Conservation (phyloP, 1,139 yeast species). For the Debaryomyces singareniensis region DNA sequence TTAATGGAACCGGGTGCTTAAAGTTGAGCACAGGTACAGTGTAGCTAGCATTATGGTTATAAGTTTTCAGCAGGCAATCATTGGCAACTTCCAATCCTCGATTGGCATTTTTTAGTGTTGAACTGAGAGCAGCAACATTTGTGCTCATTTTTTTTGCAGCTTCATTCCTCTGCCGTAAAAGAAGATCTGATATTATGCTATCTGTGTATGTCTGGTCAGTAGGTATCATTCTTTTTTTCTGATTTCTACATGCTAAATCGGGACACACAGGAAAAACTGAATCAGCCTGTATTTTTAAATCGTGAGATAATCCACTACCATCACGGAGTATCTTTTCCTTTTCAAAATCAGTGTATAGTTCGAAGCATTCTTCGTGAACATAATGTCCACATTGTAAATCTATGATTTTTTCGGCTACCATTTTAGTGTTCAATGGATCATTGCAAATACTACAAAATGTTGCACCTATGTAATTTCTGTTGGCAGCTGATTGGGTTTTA, state of each 20-base stretch:
- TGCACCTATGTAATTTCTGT: constrained; percentile 3
- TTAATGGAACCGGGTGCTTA: not conserved
- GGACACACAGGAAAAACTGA: constrained; percentile 9
- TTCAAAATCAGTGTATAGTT: constrained; percentile 7
- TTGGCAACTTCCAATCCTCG: not conserved
- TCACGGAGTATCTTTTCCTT: constrained; percentile 7
- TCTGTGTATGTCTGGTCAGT: constrained; percentile 7
- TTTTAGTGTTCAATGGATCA: constrained; percentile 25
- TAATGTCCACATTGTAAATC: constrained; percentile 33
- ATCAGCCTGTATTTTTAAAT: constrained; percentile 3
- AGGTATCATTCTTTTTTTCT: constrained; percentile 5
- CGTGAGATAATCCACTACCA: constrained; percentile 1
- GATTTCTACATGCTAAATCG: constrained; percentile 5
- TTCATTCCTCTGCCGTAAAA: constrained; percentile 4
- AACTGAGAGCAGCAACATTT: constrained; percentile 7
- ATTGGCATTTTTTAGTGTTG: constrained; percentile 5
- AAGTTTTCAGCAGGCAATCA: not conserved
- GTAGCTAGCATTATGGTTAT: not conserved
- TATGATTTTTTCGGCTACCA: constrained; percentile 27
- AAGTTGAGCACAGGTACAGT: not conserved
- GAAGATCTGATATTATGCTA: constrained; percentile 4
- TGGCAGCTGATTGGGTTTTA: constrained; percentile 10
- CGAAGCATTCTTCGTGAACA: constrained; percentile 34
- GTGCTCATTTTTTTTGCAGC: constrained; percentile 2
- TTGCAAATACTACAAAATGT: constrained; percentile 30